Base-by-base conservation (phyloP, 306 rosid species). In the Castanea mollissima region DNA sequence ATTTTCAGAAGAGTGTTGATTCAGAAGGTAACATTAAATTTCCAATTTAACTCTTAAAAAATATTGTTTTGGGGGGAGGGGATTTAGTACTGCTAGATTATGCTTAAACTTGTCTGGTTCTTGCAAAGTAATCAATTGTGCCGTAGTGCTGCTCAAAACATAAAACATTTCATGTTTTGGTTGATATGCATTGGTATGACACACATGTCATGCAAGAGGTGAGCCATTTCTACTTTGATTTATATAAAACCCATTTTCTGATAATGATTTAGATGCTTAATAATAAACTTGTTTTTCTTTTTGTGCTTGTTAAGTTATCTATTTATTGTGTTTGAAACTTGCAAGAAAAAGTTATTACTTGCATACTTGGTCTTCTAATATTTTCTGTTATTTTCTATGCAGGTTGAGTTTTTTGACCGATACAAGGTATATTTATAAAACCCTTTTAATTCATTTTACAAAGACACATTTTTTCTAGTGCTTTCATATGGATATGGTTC, bases 371-470 rank as follows among this genome's bases (percentile, higher is more conserved):
- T 16, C 55, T 15, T 76, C 54, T 65, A 65, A 73, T 77, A 32
- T 76, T 41, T 3, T 46, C 32, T 56, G 74, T 73, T 55, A 60
- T 56, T 76, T 25, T 78, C 55, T 68, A 31, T 82, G 89, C 93
- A 95, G 99, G 92, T 86, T 65, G 99, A 95, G 71, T 92, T 95
- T 86, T 95, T 91, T 80, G 99, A 95, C 87, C 86, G 88, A 77
- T 92, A 90, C 88, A 95, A 93, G 99, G 99, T 91, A 83, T 78
- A 87, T 5, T 46, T 52, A 31, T 74, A 63, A 55, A 74, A 69
- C 65, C 32, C 68, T 78, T 78, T 62, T 52, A 67, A 49, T 19
- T 70, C 5, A 72, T 76, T 65, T 0, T 31, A 27, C 19, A n/a
- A 3, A 23, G 5, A 59, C 35, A 25, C 32, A 60, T 60, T 13